Base-by-base conservation (phyloP, 2,329 filamentous ascomycete genomes). In the Aphanocladium album region DNA sequence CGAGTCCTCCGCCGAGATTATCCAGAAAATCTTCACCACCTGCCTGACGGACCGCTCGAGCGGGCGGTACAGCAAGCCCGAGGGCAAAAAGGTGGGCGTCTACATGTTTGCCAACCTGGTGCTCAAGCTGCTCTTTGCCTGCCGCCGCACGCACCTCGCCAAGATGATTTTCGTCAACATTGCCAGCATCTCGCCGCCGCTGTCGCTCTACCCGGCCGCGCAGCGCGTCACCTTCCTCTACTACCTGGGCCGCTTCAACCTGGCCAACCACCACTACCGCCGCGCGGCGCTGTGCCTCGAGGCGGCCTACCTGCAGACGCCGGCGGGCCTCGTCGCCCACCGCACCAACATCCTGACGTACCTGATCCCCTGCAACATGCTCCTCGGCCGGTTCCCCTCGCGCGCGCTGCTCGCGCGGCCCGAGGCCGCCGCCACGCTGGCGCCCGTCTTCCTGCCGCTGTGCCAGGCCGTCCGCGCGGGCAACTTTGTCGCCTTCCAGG, bases 141-240 rank as follows among this genome's bases (percentile, higher is more conserved):
- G 90, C 71, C 85, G 87, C 39, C 95, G 93, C 73, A 90, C 90
- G 2, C 85, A 90, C 63, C 87, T 92, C 60, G 92, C 91, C 17
- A 89, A 90, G 65, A 91, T 93, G 72, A 90, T 97, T 68, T 95
- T 97, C 71, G 88, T 87, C 65, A 96, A 95, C 70, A 93, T 97
- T 64, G 88, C 87, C 54, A 87, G 89, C 60, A 89, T 90, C 65
- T 93, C 90, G 0, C 92, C 92, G 1, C 90, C 91, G 0, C 77
- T 98, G 14, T 81, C 84, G 1, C 83, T 90, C 56, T 98, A 96
- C 69, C 91, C 93, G 2, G 91, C 90, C 23, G 84, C 89, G 6
- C 90, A 98, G 71, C 86, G 92, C 53, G 91, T 96, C 55, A 96
- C 92, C 3, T 98, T 93, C 68, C 86, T 98, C 16, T 97, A 96